These are phyloP conservation scores for Cephalotrichum gorgonifer DNA, from an alignment of 2,329 filamentous ascomycete genomes.

Conservation along the genomic window DNA sequence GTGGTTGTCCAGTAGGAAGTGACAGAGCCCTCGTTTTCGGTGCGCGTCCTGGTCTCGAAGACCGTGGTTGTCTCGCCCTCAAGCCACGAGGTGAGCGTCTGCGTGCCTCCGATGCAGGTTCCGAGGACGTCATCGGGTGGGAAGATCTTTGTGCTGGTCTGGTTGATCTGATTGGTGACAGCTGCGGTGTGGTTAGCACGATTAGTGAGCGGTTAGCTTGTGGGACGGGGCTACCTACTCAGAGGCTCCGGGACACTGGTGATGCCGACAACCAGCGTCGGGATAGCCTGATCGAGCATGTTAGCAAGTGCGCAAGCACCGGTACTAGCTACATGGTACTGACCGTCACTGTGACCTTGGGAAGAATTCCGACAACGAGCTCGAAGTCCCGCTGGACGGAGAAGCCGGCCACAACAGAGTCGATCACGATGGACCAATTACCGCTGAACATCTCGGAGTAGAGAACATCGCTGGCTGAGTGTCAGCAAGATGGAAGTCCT, in stretches of 20 bases:
- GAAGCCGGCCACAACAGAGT: neutral
- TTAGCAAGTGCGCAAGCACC: neutral
- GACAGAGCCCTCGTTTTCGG: neutral
- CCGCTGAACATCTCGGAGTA: slow-evolving; percentile 5
- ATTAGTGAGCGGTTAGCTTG: neutral
- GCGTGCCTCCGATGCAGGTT: neutral
- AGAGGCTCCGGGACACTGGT: neutral
- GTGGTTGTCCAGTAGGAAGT: slow-evolving; percentile 5
- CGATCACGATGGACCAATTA: slow-evolving; percentile 5
- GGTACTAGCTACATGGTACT: neutral
- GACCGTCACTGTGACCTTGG: slow-evolving; percentile 2
- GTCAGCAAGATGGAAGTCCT: neutral
- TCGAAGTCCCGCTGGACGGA: slow-evolving; percentile 4
- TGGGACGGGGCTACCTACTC: neutral
- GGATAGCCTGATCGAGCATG: neutral
- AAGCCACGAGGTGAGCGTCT: neutral
- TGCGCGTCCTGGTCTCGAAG: neutral
- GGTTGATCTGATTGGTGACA: neutral
- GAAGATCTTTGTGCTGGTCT: slow-evolving; percentile 1
- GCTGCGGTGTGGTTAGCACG: neutral
- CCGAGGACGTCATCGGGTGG: slow-evolving; percentile 1
- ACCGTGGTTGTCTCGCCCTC: slow-evolving; percentile 3
- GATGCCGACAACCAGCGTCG: slow-evolving; percentile 3
- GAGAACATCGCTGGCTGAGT: slow-evolving; percentile 1
- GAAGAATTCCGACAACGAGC: slow-evolving; percentile 1